phyloP scores from a whole-genome alignment of 768 basidiomycete species.

The Tricholoma flavovirens region DNA sequence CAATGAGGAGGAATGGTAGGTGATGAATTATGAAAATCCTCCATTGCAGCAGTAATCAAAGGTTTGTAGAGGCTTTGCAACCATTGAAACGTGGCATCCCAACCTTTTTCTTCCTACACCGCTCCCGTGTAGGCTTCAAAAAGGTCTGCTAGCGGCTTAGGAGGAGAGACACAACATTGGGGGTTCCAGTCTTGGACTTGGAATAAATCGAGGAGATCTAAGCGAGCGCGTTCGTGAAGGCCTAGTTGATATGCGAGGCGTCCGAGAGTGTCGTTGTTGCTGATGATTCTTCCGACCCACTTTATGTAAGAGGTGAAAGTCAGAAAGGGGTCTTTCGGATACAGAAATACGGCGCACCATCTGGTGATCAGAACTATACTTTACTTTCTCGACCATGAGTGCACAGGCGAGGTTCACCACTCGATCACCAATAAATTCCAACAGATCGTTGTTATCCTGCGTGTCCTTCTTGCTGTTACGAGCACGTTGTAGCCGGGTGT shows the following conservation, averaged over 20 bases:
- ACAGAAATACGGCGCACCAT: slow-evolving; percentile 12
- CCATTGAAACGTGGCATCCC: slow-evolving; percentile 20
- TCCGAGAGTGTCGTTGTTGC: slow-evolving; percentile 28
- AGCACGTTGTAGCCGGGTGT: slow-evolving; percentile 1
- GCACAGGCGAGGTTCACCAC: slow-evolving; percentile 25
- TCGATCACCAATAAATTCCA: slow-evolving; percentile 30
- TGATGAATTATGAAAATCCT: background rate
- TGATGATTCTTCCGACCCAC: slow-evolving; percentile 20
- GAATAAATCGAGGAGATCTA: slow-evolving; percentile 13
- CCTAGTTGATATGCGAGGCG: slow-evolving; percentile 23
- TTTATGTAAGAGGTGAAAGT: background rate
- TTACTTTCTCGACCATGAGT: slow-evolving; percentile 22
- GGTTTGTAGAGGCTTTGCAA: slow-evolving; percentile 6
- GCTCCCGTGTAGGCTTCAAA: slow-evolving; percentile 28
- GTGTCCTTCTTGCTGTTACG: slow-evolving; percentile 21
- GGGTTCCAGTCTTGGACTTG: slow-evolving; percentile 19
- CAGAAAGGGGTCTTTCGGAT: background rate
- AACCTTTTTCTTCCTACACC: slow-evolving; percentile 24
- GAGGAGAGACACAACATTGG: slow-evolving; percentile 13
- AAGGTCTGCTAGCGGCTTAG: slow-evolving; percentile 27
- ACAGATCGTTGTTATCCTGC: slow-evolving; percentile 24
- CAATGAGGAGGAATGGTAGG: background rate
- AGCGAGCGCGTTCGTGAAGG: slow-evolving; percentile 20
- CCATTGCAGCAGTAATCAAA: background rate
- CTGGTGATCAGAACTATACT: slow-evolving; percentile 24